Evolutionary conservation across 805 yeast species (phyloP), one percentile per base, ranked within the genome.

Genomic region (Candida germanica): DNA sequence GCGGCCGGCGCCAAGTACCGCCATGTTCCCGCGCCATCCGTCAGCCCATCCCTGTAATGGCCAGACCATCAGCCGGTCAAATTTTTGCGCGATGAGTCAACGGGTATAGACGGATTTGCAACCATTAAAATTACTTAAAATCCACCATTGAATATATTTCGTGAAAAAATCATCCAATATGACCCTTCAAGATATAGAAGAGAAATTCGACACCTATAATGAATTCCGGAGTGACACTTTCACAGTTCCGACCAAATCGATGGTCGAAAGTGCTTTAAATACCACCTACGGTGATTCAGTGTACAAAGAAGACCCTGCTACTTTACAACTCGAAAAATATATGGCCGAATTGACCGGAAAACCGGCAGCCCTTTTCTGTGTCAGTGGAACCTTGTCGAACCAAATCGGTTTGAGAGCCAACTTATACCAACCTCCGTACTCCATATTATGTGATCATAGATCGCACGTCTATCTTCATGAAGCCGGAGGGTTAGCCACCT

Each of bases 211-310:
- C 23, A 63, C 71, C 7, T 53, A 49, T 36, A 65, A 65, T 42
- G 73, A 66, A 45, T 66, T 66, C 47, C 54, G 73, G 35, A 63
- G 59, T 50, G 98, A 89, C 59, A 89, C 97, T 1, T 87, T 87
- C 70, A 88, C 97, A 3, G 84, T 85, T 6, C 97, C 97, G 20
- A 77, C 95, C 0, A 67, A 66, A 26, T 66, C 75, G 22, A 87
- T 88, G 91, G 56, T 84, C 13, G 47, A 45, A 16, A 69, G 69
- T 40, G 79, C 88, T 19, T 24, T 46, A 9, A 21, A 47, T 20
- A 48, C 69, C n/a, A 50, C 68, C 1, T 51, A 57, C 16, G 73
- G 73, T 3, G 73, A 67, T 42, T 53, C 71, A 4, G 73, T 67
- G 3, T 67, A 67, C 46, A 56, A 62, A 39, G 71, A 66, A 43